Percentiles rank a stretch among this genome's conserved stretches.
Evolutionary conservation across 768 basidiomycete species (phyloP).

Genomic region (Kondoa malvinella): DNA sequence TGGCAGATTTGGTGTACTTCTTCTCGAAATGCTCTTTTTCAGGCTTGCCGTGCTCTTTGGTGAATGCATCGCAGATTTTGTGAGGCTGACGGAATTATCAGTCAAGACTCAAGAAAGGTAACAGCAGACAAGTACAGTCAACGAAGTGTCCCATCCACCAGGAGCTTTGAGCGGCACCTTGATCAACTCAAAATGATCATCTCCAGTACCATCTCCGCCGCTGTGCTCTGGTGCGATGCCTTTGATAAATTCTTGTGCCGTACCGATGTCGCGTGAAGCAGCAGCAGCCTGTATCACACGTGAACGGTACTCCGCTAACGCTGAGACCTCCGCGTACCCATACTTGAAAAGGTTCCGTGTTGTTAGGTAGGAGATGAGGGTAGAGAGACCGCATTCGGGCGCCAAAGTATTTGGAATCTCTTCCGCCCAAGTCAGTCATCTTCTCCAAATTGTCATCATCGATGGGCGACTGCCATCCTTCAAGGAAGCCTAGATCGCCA

Average conservation of each 20-base stretch:
- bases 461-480: constrained; percentile 29
- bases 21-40: constrained; percentile 26
- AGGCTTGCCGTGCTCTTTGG: constrained; percentile 31
- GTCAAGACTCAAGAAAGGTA: neutral
- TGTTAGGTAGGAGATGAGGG: constrained; percentile 19
- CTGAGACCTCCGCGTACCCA: constrained; percentile 3
- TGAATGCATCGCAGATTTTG: constrained; percentile 34
- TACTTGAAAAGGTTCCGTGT: neutral
- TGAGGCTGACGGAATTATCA: constrained; percentile 4
- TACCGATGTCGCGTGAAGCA: constrained; percentile 31
- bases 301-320: neutral
- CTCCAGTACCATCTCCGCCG: constrained; percentile 32
- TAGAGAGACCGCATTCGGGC: constrained; percentile 18
- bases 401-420: constrained; percentile 29
- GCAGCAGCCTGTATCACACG: constrained; percentile 32
- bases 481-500: constrained; percentile 29
- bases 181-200: constrained; percentile 32
- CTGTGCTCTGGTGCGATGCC: constrained; percentile 33
- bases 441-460: constrained; percentile 31
- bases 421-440: constrained; percentile 29
- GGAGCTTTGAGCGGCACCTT: constrained; percentile 34
- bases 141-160: constrained; percentile 25
- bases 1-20: constrained; percentile 9
- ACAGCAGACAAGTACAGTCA: neutral
- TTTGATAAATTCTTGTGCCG: constrained; percentile 31